Evolutionary conservation across 2,329 filamentous ascomycete genomes (phyloP).

Genomic region (Penicillium sp.): DNA sequence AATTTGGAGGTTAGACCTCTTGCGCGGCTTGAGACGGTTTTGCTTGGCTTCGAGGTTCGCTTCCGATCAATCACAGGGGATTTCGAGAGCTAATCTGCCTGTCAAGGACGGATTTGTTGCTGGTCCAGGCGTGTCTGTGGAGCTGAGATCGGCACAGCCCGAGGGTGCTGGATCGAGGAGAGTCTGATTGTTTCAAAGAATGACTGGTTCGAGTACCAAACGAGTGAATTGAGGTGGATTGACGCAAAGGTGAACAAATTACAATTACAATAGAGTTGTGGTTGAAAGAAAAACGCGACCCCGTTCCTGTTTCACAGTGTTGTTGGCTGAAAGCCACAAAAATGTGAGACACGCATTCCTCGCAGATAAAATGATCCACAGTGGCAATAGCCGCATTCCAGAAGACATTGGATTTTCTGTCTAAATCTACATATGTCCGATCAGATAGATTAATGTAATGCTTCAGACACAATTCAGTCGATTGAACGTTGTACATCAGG

Average conservation of each 20-base stretch:
- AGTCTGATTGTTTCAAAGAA: not conserved
- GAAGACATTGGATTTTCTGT: not conserved
- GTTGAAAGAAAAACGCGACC: constrained; percentile 1
- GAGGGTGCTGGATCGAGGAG: not conserved
- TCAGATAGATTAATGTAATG: not conserved
- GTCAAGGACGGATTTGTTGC: not conserved
- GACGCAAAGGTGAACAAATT: not conserved
- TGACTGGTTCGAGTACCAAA: no score
- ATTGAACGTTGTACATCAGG: not conserved
- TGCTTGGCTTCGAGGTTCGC: not conserved
- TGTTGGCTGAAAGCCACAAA: constrained; percentile 15
- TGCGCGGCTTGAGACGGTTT: not conserved
- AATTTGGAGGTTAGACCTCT: not conserved
- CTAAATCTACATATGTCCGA: no score
- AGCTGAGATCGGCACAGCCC: not conserved
- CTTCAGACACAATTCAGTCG: not conserved
- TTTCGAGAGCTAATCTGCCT: not conserved
- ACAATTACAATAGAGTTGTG: not conserved
- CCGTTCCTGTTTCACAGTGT: constrained; percentile 21
- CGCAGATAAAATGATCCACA: constrained; percentile 2
- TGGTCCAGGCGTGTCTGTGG: not conserved
- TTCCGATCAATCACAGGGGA: not conserved
- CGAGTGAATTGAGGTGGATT: not conserved
- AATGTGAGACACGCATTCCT: constrained; percentile 25
- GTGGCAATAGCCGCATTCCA: constrained; percentile 13